Conservation (phyloP, 805 yeast species). For the Pichia scutulata region DNA sequence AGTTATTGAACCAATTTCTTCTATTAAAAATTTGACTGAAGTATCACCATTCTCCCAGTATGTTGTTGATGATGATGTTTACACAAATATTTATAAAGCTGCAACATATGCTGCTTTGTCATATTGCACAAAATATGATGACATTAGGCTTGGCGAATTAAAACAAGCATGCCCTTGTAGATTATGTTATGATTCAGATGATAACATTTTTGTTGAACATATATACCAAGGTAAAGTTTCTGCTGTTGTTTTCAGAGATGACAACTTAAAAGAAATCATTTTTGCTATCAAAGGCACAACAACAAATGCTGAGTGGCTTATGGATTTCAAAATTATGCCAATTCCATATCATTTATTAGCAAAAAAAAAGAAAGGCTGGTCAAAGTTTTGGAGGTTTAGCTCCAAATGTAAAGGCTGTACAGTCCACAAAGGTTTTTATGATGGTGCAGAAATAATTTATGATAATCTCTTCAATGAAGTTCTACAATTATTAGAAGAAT, state of each 20-base stretch:
- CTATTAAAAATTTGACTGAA: neutral
- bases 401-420: slow-evolving; percentile 41
- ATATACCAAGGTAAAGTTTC: slow-evolving; percentile 43
- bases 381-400: slow-evolving; percentile 10
- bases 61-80: neutral
- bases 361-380: slow-evolving; percentile 10
- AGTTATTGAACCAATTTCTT: neutral
- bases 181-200: slow-evolving; percentile 22
- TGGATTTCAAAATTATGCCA: slow-evolving; percentile 47
- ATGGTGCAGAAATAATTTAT: slow-evolving; percentile 37
- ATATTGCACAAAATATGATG: slow-evolving; percentile 27
- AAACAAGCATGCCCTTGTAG: slow-evolving; percentile 29
- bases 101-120: slow-evolving; percentile 29
- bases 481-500: slow-evolving; percentile 25
- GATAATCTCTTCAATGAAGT: slow-evolving; percentile 32
- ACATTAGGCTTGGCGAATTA: slow-evolving; percentile 18
- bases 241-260: slow-evolving; percentile 48
- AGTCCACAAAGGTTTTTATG: slow-evolving; percentile 60
- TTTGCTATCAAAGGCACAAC: slow-evolving; percentile 60
- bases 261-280: slow-evolving; percentile 33
- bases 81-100: slow-evolving; percentile 19
- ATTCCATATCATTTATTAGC: slow-evolving; percentile 30
- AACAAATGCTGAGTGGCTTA: slow-evolving; percentile 51
- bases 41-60: neutral
- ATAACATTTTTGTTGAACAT: slow-evolving; percentile 30